Conservation (phyloP, 1,284 basidiomycete species). For the Neonothopanus nambi region DNA sequence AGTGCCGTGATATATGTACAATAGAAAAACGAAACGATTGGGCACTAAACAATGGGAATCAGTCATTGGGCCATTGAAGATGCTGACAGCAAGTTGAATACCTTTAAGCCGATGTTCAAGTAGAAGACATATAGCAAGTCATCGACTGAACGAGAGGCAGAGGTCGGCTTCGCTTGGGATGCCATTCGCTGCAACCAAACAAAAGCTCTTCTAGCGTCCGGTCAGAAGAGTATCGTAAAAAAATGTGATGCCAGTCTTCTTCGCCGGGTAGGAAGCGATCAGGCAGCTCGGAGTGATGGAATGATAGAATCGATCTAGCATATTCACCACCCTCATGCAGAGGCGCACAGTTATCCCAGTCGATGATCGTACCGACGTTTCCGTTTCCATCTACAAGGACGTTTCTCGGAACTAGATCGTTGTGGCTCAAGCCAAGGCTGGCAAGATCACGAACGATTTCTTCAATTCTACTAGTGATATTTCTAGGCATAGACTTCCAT, state of each 20-base stretch:
- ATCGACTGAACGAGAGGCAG: not conserved
- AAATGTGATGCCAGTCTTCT: not conserved
- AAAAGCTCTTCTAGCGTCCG: not conserved
- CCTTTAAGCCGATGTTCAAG: no score
- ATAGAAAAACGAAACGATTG: no score
- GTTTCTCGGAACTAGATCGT: constrained; percentile 10
- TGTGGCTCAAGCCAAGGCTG: constrained; percentile 7
- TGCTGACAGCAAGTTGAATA: no score
- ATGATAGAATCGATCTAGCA: not conserved
- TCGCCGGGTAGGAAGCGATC: not conserved
- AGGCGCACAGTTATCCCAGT: no score
- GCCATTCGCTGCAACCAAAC: not conserved
- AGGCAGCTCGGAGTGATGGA: not conserved
- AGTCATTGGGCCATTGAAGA: not conserved
- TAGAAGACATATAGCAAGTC: no score
- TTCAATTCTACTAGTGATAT: not conserved
- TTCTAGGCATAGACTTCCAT: not conserved
- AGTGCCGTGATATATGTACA: no score
- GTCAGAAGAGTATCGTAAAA: constrained; percentile 1
- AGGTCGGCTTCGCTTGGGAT: not conserved
- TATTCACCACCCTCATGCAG: constrained; percentile 5
- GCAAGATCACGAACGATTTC: constrained; percentile 8
- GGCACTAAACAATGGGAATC: no score
- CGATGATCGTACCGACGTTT: constrained; percentile 4
- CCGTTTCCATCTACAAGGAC: constrained; percentile 1